These are phyloP conservation scores for Bothriochloa decipiens DNA, from an alignment of 176 grass and related monocot species.

Conservation along the genomic window DNA sequence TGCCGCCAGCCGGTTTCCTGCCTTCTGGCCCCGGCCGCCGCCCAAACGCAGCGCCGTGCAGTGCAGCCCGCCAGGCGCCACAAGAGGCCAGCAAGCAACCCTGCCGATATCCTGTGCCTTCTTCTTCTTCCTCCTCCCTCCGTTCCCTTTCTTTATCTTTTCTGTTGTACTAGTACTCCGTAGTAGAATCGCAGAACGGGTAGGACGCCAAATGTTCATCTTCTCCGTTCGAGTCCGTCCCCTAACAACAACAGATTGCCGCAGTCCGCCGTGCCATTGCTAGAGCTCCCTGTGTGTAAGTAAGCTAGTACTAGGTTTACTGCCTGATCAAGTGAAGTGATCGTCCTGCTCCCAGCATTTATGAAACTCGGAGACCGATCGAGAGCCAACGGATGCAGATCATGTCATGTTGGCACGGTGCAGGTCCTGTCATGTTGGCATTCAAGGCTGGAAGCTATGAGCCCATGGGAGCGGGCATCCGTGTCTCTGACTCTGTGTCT, in stretches of 20 bases:
- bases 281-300: no score
- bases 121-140: no score
- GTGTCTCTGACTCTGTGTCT: not conserved
- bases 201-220: not conserved
- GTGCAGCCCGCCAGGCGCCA: not conserved
- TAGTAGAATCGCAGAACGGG: not conserved
- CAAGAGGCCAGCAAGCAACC: not conserved
- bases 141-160: no score
- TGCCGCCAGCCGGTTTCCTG: not conserved
- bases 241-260: no score
- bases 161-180: no score
- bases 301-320: not conserved
- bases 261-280: no score
- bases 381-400: not conserved
- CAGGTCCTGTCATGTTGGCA: slow-evolving; percentile 40
- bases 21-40: slow-evolving; percentile 37
- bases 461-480: not conserved
- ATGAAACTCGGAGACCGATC: not conserved
- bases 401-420: not conserved
- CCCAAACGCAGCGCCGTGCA: slow-evolving; percentile 27
- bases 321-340: not conserved
- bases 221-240: no score
- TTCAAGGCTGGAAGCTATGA: slow-evolving; percentile 42
- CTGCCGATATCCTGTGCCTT: not conserved
- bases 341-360: not conserved